A percentile compares a stretch with the other conserved stretches of the same genome.
phyloP scores from a whole-genome alignment of 352 stramenopile species.

The Pythium utonaiense region DNA sequence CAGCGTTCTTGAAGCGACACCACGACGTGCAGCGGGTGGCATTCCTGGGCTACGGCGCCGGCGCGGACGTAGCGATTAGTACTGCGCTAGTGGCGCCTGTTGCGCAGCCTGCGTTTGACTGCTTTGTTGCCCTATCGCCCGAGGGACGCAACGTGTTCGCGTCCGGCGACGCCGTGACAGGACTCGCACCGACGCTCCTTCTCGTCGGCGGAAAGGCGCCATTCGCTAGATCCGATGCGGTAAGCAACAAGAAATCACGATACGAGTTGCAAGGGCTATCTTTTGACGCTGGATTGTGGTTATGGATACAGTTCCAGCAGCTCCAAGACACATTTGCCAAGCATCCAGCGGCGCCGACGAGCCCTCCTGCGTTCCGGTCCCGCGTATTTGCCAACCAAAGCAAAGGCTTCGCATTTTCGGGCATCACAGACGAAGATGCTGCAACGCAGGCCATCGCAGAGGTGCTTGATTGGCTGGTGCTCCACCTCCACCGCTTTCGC shows the following conservation, averaged over 20 bases:
- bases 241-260: no score
- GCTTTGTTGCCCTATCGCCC: conserved; percentile 67
- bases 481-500: conserved; percentile 82
- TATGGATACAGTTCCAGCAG: conserved; percentile 42
- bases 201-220: conserved; percentile 63
- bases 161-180: conserved; percentile 6
- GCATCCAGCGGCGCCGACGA: background rate
- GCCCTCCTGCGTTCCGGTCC: conserved; percentile 25
- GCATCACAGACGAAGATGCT: conserved; percentile 89
- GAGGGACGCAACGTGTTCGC: conserved; percentile 40
- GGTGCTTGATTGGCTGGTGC: conserved; percentile 81
- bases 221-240: conserved; percentile 56
- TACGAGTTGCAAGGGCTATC: no score
- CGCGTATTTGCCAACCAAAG: conserved; percentile 68
- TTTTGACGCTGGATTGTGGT: background rate
- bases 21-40: conserved; percentile 76
- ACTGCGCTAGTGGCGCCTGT: conserved; percentile 41
- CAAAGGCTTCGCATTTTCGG: conserved; percentile 81
- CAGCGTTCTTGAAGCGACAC: conserved; percentile 55
- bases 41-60: conserved; percentile 59
- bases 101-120: conserved; percentile 39
- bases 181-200: conserved; percentile 49
- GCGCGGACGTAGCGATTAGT: conserved; percentile 65
- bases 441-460: conserved; percentile 82
- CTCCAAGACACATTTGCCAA: conserved; percentile 24